A percentile compares a stretch with the other conserved stretches of the same genome.
Conservation (phyloP, 495 filamentous ascomycete genomes). For the Neurospora sp. region DNA sequence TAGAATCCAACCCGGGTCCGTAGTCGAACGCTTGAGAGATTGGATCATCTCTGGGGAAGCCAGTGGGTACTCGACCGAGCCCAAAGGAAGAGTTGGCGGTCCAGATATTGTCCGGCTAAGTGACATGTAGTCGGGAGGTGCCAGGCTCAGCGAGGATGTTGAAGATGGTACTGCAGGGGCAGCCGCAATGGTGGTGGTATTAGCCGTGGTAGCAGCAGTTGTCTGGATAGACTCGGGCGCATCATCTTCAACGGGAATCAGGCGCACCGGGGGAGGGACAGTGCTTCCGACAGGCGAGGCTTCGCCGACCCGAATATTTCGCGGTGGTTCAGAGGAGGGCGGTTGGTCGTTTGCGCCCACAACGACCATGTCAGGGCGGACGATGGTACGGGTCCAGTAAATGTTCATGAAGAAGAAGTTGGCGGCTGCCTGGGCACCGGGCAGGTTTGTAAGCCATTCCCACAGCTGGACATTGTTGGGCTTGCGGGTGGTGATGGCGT, state of each 20-base stretch:
- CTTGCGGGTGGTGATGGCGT: conserved; percentile 8
- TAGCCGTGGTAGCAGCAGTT: background rate
- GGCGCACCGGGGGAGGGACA: conserved; percentile 3
- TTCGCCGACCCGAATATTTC: conserved; percentile 9
- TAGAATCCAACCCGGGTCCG: conserved; percentile 22
- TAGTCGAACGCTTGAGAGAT: conserved; percentile 10
- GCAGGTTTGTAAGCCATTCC: conserved; percentile 18
- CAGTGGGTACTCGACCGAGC: background rate
- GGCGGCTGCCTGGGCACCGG: conserved; percentile 1
- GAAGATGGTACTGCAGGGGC: background rate
- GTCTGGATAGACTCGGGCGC: background rate
- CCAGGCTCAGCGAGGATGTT: background rate
- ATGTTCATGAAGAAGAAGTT: conserved; percentile 20
- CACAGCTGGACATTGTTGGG: conserved; percentile 17
- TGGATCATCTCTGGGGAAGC: conserved; percentile 12
- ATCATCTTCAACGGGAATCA: conserved; percentile 10
- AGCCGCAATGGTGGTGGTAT: background rate
- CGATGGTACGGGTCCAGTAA: conserved; percentile 28
- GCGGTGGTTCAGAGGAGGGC: conserved; percentile 3
- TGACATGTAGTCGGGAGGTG: conserved; percentile 1
- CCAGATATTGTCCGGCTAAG: conserved; percentile 8
- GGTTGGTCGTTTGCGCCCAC: conserved; percentile 28
- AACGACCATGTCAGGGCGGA: conserved; percentile 27
- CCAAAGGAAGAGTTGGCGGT: background rate
- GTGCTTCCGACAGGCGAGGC: background rate